Evolutionary conservation across 176 grass and related monocot genomes (phyloP), one percentile per base, ranked within the genome.

Genomic region (Ensete ventricosum): DNA sequence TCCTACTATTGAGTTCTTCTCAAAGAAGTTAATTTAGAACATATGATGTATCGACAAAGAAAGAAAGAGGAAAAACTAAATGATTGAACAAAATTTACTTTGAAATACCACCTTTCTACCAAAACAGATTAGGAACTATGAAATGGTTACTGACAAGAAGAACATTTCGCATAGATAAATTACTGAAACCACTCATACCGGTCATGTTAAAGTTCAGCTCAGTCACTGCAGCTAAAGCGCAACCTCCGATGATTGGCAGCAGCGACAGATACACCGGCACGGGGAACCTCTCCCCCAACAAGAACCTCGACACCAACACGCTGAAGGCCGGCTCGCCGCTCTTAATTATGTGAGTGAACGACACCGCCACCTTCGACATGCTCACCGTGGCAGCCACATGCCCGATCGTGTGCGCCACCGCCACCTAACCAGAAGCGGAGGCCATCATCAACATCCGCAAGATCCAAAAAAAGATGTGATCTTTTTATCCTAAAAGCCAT

Each of bases 341-440:
- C 94, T 98, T 98, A 74, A 98, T 98, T 81, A 98, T 98, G 78
- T 93, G 94, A 54, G 94, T 98, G 77, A 98, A 98, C 0, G 94
- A 98, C 24, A 93, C 90, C 52, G 90, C 90, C 75, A 98, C 94
- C 88, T 98, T 98, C 1, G 88, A 84, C 94, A 98, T 98, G 94
- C 94, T 98, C 74, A 98, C 82, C 22, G 88, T 98, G 72, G 94
- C 94, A 53, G 94, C 90, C 64, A 98, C 94, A 79, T 98, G 94
- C 65, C 94, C 94, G 58, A 98, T 97, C 1, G 94, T 93, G 82
- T 97, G 94, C 76, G 90, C 94, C 62, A 97, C 80, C 53, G 94
- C 90, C 73, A 98, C 94, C 94, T 98, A 81, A 22, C 14, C 13
- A 69, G 34, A 80, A 58, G 19, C 50, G 54, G 26, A 67, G 10